These are phyloP conservation scores for Ogataea pilisensis DNA, from an alignment of 805 yeast genomes.

Conservation along the genomic window DNA sequence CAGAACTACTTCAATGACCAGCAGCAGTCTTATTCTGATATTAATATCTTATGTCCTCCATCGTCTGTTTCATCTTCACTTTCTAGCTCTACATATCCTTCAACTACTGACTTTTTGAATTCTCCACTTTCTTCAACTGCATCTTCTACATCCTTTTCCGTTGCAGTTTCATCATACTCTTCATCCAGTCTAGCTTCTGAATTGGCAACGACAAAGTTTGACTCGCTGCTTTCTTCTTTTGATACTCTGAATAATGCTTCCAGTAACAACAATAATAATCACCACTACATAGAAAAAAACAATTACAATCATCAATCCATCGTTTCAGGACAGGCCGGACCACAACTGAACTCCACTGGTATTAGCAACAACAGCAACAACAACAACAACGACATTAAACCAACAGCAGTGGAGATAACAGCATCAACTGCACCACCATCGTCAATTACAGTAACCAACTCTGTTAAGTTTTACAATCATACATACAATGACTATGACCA, in stretches of 20 bases:
- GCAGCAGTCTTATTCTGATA: too few species aligned
- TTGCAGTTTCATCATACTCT: background rate
- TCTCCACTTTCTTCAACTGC: conserved; percentile 20
- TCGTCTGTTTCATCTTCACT: too few species aligned
- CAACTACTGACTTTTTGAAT: conserved; percentile 5
- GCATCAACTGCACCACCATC: conserved; percentile 1
- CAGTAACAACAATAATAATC: too few species aligned
- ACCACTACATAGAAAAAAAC: too few species aligned
- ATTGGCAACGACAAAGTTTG: background rate
- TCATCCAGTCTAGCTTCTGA: background rate
- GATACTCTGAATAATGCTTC: too few species aligned
- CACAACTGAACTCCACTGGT: too few species aligned
- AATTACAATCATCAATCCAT: too few species aligned
- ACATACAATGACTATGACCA: conserved; percentile 11
- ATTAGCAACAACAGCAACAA: too few species aligned
- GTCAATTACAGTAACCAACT: background rate
- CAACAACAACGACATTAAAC: too few species aligned
- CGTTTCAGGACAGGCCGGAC: too few species aligned
- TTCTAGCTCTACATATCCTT: background rate
- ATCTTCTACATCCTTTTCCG: conserved; percentile 16
- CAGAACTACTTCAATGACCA: background rate
- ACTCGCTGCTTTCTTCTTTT: too few species aligned
- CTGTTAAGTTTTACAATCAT: background rate
- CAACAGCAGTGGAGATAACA: background rate
- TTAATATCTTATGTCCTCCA: too few species aligned